Percentiles rank a stretch among this genome's conserved stretches.
Evolutionary conservation across 257 asterid genomes (phyloP).

Genomic region (Fraxinus cuspidata): DNA sequence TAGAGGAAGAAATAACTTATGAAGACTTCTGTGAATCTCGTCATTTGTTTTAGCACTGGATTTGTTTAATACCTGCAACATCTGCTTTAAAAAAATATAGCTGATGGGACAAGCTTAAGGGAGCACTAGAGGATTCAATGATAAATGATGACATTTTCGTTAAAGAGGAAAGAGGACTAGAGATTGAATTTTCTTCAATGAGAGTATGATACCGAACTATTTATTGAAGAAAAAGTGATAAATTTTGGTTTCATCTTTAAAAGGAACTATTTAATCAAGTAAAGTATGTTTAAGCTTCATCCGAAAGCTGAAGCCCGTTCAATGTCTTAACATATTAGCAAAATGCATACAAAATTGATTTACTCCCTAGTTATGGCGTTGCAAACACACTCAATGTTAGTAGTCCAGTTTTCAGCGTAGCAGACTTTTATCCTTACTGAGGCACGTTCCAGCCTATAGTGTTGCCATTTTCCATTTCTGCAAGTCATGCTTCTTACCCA

Average conservation of each 20-base stretch:
- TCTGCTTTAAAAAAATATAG: not conserved
- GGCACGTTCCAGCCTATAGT: not conserved
- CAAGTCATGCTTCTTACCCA: not conserved
- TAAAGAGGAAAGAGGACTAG: not conserved
- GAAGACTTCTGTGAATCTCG: not conserved
- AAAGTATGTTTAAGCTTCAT: not conserved
- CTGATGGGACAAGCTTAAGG: not conserved
- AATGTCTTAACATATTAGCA: not conserved
- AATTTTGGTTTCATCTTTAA: not conserved
- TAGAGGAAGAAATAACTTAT: not conserved
- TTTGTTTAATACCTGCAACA: not conserved
- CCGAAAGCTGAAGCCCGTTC: not conserved
- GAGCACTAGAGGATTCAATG: not conserved
- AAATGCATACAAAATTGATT: not conserved
- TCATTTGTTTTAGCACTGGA: not conserved
- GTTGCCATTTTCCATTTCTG: not conserved
- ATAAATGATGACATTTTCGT: not conserved
- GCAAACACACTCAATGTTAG: not conserved
- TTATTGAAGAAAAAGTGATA: not conserved
- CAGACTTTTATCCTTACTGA: not conserved
- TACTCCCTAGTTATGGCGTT: not conserved
- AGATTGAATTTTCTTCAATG: not conserved
- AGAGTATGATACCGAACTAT: too few species aligned
- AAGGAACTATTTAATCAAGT: not conserved
- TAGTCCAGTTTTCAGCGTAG: not conserved